Conservation (phyloP, 2,329 filamentous ascomycete genomes). For the Sporothrix schenckii region DNA sequence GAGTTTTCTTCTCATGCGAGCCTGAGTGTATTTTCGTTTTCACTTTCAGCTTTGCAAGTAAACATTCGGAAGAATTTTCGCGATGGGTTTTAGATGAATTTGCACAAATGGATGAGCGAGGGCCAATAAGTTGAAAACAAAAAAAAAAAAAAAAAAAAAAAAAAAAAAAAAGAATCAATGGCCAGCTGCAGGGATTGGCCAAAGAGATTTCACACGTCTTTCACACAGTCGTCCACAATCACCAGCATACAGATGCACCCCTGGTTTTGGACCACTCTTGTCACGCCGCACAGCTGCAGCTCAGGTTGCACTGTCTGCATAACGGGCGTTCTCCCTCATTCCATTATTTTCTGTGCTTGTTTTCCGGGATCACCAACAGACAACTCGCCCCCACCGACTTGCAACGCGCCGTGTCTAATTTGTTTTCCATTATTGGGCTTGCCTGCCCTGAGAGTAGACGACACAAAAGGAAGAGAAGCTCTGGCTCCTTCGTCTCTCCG, state of each 20-base stretch:
- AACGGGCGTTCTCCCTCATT: not conserved
- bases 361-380: not conserved
- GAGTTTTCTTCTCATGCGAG: not conserved
- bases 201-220: not conserved
- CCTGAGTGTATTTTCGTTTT: not conserved
- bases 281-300: not conserved
- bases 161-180: not conserved
- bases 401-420: constrained; percentile 1
- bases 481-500: too few species aligned
- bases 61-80: not conserved
- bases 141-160: not conserved
- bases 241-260: not conserved
- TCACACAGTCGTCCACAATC: not conserved
- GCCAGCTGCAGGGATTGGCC: constrained; percentile 16
- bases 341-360: not conserved
- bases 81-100: not conserved
- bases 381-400: not conserved
- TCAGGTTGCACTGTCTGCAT: not conserved
- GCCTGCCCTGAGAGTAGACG: not conserved
- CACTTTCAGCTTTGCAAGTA: not conserved
- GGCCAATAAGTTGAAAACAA: not conserved
- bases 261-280: constrained; percentile 1
- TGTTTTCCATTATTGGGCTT: not conserved
- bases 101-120: not conserved
- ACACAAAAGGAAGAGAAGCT: not conserved